Percentiles rank a stretch among this genome's conserved stretches.
Conservation (phyloP, 495 filamentous ascomycete species). For the Penicillium samsonianum region DNA sequence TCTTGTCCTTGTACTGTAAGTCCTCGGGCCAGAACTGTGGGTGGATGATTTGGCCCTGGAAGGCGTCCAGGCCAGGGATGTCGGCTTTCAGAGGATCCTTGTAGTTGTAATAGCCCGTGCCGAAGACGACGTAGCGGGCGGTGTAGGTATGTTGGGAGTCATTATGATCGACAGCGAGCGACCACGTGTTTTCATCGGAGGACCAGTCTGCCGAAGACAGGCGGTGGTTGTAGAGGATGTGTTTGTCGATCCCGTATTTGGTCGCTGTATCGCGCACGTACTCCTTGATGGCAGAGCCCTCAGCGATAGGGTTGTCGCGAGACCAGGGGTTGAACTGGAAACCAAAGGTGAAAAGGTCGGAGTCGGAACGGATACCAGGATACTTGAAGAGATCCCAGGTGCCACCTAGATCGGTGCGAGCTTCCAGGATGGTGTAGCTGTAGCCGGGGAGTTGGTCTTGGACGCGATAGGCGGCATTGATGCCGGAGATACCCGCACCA, state of each 20-base stretch:
- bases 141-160: conserved; percentile 48
- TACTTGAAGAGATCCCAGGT: conserved; percentile 76
- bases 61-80: conserved; percentile 46
- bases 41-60: conserved; percentile 50
- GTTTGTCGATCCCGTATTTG: conserved; percentile 60
- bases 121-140: conserved; percentile 59
- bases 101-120: conserved; percentile 70
- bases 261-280: conserved; percentile 63
- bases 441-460: conserved; percentile 57
- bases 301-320: conserved; percentile 58
- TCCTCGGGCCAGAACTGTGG: conserved; percentile 56
- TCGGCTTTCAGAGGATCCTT: conserved; percentile 51
- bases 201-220: conserved; percentile 61
- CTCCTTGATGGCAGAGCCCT: conserved; percentile 56
- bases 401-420: conserved; percentile 60
- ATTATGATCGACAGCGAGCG: conserved; percentile 53
- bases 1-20: conserved; percentile 52
- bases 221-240: conserved; percentile 61
- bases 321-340: conserved; percentile 71
- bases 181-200: conserved; percentile 61
- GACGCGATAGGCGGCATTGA: conserved; percentile 72
- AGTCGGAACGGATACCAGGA: conserved; percentile 69
- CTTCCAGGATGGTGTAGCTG: conserved; percentile 63
- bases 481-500: conserved; percentile 74
- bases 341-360: conserved; percentile 66